A percentile compares a stretch with the other conserved stretches of the same genome.
phyloP scores from a whole-genome alignment of 352 stramenopile genomes.

The Globisporangium megalacanthum region DNA sequence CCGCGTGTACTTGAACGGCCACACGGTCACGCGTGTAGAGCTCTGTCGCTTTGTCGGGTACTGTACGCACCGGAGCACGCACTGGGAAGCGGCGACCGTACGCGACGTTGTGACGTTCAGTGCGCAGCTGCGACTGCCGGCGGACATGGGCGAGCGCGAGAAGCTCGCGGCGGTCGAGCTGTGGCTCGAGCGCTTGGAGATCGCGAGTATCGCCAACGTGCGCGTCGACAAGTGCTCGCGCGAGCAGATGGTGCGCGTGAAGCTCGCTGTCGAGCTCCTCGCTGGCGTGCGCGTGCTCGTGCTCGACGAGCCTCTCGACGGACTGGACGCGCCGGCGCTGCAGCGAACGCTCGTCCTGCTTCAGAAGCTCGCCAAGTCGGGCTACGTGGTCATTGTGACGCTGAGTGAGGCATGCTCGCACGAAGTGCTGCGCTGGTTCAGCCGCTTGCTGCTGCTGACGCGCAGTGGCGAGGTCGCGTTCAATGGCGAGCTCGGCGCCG shows the following conservation, averaged over 20 bases:
- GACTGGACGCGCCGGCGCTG: constrained; percentile 59
- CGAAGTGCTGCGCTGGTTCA: constrained; percentile 14
- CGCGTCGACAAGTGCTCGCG: constrained; percentile 9
- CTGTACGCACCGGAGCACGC: constrained; percentile 52
- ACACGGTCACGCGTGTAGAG: constrained; percentile 14
- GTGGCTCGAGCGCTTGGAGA: constrained; percentile 13
- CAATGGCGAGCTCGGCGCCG: constrained; percentile 15
- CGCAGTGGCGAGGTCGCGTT: constrained; percentile 14
- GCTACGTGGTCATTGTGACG: constrained; percentile 16
- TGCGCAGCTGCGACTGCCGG: constrained; percentile 39
- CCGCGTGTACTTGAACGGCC: constrained; percentile 33
- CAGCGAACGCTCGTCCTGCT: constrained; percentile 20
- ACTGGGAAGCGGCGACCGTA: constrained; percentile 24
- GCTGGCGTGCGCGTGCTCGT: constrained; percentile 54
- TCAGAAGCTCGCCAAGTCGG: constrained; percentile 6
- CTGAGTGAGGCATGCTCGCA: constrained; percentile 8
- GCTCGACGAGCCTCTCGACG: constrained; percentile 62
- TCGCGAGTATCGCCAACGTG: constrained; percentile 16
- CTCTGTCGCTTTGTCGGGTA: constrained; percentile 25
- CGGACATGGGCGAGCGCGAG: constrained; percentile 4
- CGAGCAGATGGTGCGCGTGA: constrained; percentile 18
- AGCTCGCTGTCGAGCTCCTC: constrained; percentile 74
- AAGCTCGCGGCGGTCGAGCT: constrained; percentile 8
- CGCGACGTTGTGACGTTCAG: constrained; percentile 78
- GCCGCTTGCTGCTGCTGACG: constrained; percentile 16